Evolutionary conservation across 768 basidiomycete genomes (phyloP), one percentile per base, ranked within the genome.

Genomic region (Suillus decipiens): DNA sequence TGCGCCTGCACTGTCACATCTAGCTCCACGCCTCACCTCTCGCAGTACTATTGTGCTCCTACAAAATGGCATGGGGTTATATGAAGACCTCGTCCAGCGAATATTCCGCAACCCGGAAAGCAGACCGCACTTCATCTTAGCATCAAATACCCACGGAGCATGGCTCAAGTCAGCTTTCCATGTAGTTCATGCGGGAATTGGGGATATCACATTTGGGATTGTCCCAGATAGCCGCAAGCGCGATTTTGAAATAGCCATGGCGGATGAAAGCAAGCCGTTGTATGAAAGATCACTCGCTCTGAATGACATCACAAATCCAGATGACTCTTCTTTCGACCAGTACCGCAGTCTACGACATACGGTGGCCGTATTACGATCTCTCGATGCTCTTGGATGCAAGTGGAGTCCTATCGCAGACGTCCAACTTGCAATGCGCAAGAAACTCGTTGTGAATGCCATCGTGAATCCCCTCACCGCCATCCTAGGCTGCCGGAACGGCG

Each of bases 51-150:
- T 99, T 66, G 92, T 96, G 2, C 84, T 99, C n/a, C 76, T 98
- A 60, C 93, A 96, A 71, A 96, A 96, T 72, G 96, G 96, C 31
- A 92, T 97, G 88, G 96, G 95, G 12, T 78, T 96, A 10, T 92
- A 94, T 74, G 96, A 99, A 61, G 78, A 86, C 64, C 81, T 97
- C 55, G 73, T 93, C 19, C 70, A 77, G 7, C 68, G 82, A 7
- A 68, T 94, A 48, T 99, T 95, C 73, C 88, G 83, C 22, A 89
- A 95, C 72, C 83, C 88, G 28, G 73, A 80, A 39, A 79, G 81
- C 34, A 86, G 96, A 42, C 96, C 96, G 14, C 88, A 92, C 69
- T 94, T 99, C 72, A 84, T 99, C 66, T 77, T 96, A 60, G 89
- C 89, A 15, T 86, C 87, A 33, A 95, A 91, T 65, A 90, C 88